phyloP scores from a whole-genome alignment of 2,329 filamentous ascomycete genomes.

The Chalara sp. region DNA sequence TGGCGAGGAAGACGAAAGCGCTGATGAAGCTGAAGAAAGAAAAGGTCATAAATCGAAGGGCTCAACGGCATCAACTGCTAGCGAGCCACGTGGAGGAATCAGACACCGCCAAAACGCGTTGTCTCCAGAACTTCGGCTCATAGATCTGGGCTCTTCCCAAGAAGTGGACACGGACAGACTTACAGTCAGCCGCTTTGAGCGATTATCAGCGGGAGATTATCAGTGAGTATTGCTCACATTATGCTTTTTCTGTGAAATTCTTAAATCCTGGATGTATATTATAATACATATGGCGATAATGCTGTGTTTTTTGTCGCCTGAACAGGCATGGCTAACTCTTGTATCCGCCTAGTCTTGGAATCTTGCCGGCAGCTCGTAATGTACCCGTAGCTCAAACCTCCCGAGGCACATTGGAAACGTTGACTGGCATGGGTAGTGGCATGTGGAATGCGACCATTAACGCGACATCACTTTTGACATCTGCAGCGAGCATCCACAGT shows the following conservation, averaged over 20 bases:
- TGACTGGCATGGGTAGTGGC: slow-evolving; percentile 65
- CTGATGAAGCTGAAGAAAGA: slow-evolving; percentile 25
- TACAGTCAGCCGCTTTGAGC: slow-evolving; percentile 79
- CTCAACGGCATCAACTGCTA: slow-evolving; percentile 43
- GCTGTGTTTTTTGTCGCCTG: no score
- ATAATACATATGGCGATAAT: no score
- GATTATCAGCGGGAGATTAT: slow-evolving; percentile 82
- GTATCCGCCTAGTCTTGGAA: slow-evolving; percentile 43
- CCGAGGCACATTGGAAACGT: slow-evolving; percentile 67
- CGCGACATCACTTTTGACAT: slow-evolving; percentile 80
- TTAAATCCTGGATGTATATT: no score
- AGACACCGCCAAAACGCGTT: slow-evolving; percentile 70
- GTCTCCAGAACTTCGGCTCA: slow-evolving; percentile 82
- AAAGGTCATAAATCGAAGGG: slow-evolving; percentile 28
- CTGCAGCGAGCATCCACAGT: slow-evolving; percentile 69
- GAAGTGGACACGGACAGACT: slow-evolving; percentile 84
- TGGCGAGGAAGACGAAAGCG: slow-evolving; percentile 34
- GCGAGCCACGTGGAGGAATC: slow-evolving; percentile 58
- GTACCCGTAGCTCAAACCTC: slow-evolving; percentile 53
- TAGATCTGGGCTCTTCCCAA: slow-evolving; percentile 76
- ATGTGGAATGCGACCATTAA: slow-evolving; percentile 91
- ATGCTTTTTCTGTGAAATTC: no score
- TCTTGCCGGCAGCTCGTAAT: slow-evolving; percentile 70
- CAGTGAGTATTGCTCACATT: slow-evolving; percentile 37
- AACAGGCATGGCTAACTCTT: no score